phyloP scores from a whole-genome alignment of 129 eudicot species.

The Arctium lappa region DNA sequence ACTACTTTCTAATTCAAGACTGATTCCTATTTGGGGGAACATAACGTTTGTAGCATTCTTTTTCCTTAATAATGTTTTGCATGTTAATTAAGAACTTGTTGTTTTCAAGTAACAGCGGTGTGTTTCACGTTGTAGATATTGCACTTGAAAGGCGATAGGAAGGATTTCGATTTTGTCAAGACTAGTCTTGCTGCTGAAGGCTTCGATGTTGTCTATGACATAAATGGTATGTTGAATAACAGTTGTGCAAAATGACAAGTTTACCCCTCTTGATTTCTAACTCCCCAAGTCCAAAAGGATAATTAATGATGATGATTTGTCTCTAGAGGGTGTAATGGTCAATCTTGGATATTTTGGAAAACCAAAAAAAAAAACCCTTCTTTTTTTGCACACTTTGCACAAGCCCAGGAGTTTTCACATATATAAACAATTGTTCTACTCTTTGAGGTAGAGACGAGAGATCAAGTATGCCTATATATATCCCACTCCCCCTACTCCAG shows the following conservation, averaged over 20 bases:
- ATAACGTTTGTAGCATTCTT: neutral
- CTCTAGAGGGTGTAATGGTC: conserved; percentile 2
- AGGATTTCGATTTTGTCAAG: conserved; percentile 80
- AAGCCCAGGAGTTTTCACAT: neutral
- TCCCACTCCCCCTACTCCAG: neutral
- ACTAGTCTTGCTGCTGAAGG: conserved; percentile 92
- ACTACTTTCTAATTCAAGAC: neutral
- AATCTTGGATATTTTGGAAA: neutral
- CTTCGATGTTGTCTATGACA: conserved; percentile 91
- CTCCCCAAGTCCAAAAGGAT: neutral
- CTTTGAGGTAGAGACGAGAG: neutral
- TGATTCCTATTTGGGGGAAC: neutral
- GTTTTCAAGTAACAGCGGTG: neutral
- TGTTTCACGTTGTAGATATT: conserved; percentile 46
- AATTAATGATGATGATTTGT: neutral
- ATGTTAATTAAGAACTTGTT: neutral
- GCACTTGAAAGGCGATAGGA: conserved; percentile 96
- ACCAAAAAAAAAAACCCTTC: neutral
- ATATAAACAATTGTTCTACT: neutral
- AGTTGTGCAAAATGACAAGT: neutral
- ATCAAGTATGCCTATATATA: no score
- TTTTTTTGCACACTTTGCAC: neutral
- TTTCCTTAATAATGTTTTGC: neutral
- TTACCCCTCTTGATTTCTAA: neutral
- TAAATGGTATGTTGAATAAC: conserved; percentile 54